Conservation (phyloP, 1,284 basidiomycete species). For the Austroboletus rostrupii region DNA sequence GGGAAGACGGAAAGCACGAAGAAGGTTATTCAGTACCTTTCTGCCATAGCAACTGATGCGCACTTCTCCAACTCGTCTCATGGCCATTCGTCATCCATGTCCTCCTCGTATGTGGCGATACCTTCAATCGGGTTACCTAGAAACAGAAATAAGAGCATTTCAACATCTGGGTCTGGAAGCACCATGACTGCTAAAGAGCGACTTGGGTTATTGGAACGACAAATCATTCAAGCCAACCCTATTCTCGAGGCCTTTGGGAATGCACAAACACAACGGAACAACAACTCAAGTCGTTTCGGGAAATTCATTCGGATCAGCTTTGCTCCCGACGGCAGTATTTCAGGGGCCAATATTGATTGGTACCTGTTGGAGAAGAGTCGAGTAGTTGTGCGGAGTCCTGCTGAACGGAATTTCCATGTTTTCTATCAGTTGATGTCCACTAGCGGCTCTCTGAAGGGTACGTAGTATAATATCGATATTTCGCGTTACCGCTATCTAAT, state of each 20-base stretch:
- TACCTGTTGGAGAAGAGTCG: conserved; percentile 97
- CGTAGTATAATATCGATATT: conserved; percentile 1
- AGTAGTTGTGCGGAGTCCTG: conserved; percentile 84
- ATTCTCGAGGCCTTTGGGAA: conserved; percentile 99
- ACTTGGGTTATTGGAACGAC: conserved; percentile 89
- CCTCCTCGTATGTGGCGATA: conserved; percentile 46
- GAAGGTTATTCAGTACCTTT: conserved; percentile 99
- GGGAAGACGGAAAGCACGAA: conserved; percentile 99
- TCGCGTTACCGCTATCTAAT: not conserved
- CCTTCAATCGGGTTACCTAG: conserved; percentile 58
- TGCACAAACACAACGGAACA: conserved; percentile 97
- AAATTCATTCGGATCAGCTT: conserved; percentile 99
- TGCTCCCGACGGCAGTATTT: conserved; percentile 89
- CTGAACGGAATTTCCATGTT: conserved; percentile 93
- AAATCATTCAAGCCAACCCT: conserved; percentile 97
- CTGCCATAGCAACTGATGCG: conserved; percentile 88
- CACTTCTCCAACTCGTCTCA: conserved; percentile 61
- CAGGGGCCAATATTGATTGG: conserved; percentile 99
- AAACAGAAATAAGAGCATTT: conserved; percentile 44
- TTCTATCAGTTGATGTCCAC: conserved; percentile 91
- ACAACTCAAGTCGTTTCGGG: conserved; percentile 98
- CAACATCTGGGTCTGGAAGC: conserved; percentile 42
- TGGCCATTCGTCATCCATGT: conserved; percentile 50
- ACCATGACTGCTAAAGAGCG: conserved; percentile 58
- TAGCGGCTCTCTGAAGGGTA: conserved; percentile 62